These are phyloP conservation scores for Fusarium goolgardi DNA, from an alignment of 2,329 filamentous ascomycete species.

Conservation along the genomic window DNA sequence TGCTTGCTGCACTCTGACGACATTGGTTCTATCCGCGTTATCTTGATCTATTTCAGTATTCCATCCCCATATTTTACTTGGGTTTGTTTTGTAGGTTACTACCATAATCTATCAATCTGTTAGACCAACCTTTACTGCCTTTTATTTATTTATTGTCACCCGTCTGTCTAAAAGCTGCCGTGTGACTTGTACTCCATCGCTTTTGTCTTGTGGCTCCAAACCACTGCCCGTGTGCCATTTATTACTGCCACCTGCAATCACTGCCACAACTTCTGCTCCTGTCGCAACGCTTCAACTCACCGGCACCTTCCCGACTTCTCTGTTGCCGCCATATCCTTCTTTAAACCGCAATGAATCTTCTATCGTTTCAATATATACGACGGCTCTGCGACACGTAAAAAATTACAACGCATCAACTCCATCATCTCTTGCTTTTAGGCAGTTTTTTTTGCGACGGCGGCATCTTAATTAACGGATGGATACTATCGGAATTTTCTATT, in stretches of 20 bases:
- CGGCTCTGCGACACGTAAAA: slow-evolving; percentile 41
- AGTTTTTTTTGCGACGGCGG: slow-evolving; percentile 25
- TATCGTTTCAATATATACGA: slow-evolving; percentile 25
- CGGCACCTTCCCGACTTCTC: slow-evolving; percentile 17
- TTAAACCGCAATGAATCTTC: slow-evolving; percentile 39
- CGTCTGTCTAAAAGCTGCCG: background rate
- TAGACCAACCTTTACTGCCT: slow-evolving; percentile 3
- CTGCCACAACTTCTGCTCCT: slow-evolving; percentile 19
- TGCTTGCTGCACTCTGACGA: slow-evolving; percentile 38
- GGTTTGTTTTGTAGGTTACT: slow-evolving; percentile 8
- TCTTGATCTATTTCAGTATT: slow-evolving; percentile 15
- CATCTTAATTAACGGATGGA: slow-evolving; percentile 23
- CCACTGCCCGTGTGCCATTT: slow-evolving; percentile 5
- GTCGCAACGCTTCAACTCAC: background rate
- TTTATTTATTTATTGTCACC: background rate
- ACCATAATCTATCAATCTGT: slow-evolving; percentile 3
- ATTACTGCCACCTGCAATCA: slow-evolving; percentile 26
- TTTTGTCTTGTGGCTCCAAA: background rate
- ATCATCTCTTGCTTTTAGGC: slow-evolving; percentile 17
- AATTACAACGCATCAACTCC: slow-evolving; percentile 15
- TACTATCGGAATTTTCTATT: slow-evolving; percentile 21
- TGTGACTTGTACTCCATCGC: slow-evolving; percentile 12
- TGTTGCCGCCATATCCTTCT: slow-evolving; percentile 9
- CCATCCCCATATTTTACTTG: slow-evolving; percentile 16
- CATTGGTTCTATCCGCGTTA: slow-evolving; percentile 16